These are phyloP conservation scores for Rhizoclosmatium sp. DNA, from an alignment of 192 early-diverging fungal species.

Conservation along the genomic window DNA sequence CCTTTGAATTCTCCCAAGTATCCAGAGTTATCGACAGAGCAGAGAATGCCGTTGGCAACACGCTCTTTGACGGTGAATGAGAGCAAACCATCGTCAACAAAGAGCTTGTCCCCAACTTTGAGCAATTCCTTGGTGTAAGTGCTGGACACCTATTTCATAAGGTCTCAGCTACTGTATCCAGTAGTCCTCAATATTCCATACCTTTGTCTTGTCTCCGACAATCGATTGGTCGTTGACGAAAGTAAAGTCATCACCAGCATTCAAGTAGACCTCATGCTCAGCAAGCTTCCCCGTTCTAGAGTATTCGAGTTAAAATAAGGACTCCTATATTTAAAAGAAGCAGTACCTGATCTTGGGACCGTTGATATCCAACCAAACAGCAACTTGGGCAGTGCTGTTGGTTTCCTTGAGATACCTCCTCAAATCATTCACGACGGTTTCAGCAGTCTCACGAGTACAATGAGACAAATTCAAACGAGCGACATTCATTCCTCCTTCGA, in stretches of 20 bases:
- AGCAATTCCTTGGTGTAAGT: constrained; percentile 67
- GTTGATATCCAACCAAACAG: constrained; percentile 67
- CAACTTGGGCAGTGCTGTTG: constrained; percentile 53
- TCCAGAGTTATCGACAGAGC: constrained; percentile 57
- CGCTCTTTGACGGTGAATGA: constrained; percentile 90
- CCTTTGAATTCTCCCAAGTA: constrained; percentile 62
- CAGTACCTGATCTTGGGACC: constrained; percentile 65
- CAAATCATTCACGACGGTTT: constrained; percentile 56
- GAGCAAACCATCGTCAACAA: constrained; percentile 94
- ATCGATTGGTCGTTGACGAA: constrained; percentile 62
- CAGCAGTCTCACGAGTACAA: constrained; percentile 62
- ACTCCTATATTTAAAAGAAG: too few species aligned
- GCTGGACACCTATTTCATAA: constrained; percentile 39
- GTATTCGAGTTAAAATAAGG: neutral
- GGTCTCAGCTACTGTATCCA: neutral
- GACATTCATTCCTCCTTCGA: constrained; percentile 64
- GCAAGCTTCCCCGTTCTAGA: constrained; percentile 60
- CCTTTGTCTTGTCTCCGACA: constrained; percentile 60
- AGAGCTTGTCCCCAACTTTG: constrained; percentile 64
- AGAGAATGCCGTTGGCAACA: constrained; percentile 53
- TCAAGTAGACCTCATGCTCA: constrained; percentile 52
- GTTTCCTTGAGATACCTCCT: constrained; percentile 47
- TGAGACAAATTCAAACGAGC: constrained; percentile 65
- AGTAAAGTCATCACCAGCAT: constrained; percentile 60
- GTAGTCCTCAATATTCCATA: constrained; percentile 1